phyloP scores from a whole-genome alignment of 805 yeast species.

The Myxozyma neotropica region DNA sequence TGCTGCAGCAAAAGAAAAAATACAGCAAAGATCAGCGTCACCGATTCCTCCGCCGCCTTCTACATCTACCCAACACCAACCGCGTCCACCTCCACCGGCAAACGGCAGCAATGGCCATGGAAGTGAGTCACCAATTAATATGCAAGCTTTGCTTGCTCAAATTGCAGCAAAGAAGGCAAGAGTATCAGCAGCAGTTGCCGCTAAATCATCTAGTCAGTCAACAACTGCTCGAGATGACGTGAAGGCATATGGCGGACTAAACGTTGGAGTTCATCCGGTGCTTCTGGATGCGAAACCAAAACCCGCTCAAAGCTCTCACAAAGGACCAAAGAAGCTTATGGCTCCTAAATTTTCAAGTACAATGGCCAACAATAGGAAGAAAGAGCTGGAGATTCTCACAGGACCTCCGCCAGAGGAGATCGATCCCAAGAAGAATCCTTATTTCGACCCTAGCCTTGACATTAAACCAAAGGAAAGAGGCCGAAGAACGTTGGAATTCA shows the following conservation, averaged over 20 bases:
- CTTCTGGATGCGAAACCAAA: slow-evolving; percentile 24
- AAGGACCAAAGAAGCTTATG: slow-evolving; percentile 15
- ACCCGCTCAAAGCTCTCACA: background rate
- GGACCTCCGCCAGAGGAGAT: slow-evolving; percentile 29
- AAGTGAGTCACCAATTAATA: slow-evolving; percentile 16
- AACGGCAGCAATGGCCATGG: background rate
- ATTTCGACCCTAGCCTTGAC: slow-evolving; percentile 39
- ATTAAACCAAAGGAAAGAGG: slow-evolving; percentile 34
- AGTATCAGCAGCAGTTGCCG: slow-evolving; percentile 22
- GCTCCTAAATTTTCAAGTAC: slow-evolving; percentile 20
- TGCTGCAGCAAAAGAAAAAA: slow-evolving; percentile 18
- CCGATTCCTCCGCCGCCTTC: slow-evolving; percentile 27
- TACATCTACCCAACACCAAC: slow-evolving; percentile 17
- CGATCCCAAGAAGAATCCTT: slow-evolving; percentile 43
- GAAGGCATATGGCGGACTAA: slow-evolving; percentile 37
- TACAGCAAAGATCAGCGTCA: slow-evolving; percentile 15
- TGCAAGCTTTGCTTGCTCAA: slow-evolving; percentile 28
- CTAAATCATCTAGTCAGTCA: background rate
- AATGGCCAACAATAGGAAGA: slow-evolving; percentile 10
- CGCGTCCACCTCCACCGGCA: slow-evolving; percentile 4
- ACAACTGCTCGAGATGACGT: slow-evolving; percentile 4
- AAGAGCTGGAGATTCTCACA: slow-evolving; percentile 12
- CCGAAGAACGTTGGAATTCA: slow-evolving; percentile 53
- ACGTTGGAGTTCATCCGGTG: slow-evolving; percentile 42
- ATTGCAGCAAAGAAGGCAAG: slow-evolving; percentile 28